Conservation (phyloP, 202 grass and related monocot species). For the Brachypodium distachyon region DNA sequence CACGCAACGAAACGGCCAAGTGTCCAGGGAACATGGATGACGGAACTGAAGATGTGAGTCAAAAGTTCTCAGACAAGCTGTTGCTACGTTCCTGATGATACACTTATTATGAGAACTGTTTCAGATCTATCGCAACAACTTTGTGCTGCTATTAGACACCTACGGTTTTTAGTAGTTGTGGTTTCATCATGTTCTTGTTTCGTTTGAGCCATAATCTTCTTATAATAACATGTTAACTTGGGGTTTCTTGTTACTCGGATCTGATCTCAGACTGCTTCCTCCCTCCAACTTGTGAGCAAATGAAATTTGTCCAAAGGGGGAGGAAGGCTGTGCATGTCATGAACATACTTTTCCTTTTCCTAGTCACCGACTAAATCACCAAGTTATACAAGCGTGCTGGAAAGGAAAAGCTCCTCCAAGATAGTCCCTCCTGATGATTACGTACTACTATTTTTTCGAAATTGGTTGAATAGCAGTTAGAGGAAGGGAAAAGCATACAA, state of each 20-base stretch:
- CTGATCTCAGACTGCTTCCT: not conserved
- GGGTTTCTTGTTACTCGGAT: constrained; percentile 1
- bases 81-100: not conserved
- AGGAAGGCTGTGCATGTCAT: not conserved
- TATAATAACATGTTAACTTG: constrained; percentile 15
- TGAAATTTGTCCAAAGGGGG: not conserved
- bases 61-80: not conserved
- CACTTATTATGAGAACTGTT: not conserved
- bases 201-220: not conserved
- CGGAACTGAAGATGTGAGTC: constrained; percentile 63
- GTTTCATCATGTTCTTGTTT: not conserved
- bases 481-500: too few relatives aligned
- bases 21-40: constrained; percentile 82
- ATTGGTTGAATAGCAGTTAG: too few relatives aligned
- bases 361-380: too few relatives aligned
- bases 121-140: not conserved
- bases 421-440: too few relatives aligned
- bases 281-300: not conserved
- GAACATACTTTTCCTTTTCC: not conserved
- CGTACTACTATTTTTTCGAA: too few relatives aligned
- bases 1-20: constrained; percentile 69
- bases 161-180: not conserved
- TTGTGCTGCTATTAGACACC: not conserved
- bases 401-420: too few relatives aligned
- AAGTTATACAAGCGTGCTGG: too few relatives aligned